These are phyloP conservation scores for Mrakia gelida DNA, from an alignment of 768 basidiomycete genomes.

Conservation along the genomic window DNA sequence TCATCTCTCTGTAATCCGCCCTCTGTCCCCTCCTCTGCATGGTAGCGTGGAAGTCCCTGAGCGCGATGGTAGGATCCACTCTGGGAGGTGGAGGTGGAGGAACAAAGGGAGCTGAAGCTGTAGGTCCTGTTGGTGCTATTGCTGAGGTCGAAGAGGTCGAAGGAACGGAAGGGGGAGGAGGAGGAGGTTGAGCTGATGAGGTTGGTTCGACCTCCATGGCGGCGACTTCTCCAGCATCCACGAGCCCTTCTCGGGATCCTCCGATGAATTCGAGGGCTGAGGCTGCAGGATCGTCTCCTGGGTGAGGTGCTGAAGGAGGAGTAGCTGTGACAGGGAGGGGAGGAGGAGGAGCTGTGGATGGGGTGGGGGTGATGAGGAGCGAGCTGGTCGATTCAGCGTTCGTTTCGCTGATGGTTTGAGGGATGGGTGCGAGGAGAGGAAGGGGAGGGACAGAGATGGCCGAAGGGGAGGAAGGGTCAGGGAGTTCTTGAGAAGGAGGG, in stretches of 20 bases:
- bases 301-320: slow-evolving; percentile 1
- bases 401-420: background rate
- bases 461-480: background rate
- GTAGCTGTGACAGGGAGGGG: background rate
- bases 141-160: background rate
- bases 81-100: background rate
- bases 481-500: background rate
- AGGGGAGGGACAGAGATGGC: background rate
- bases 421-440: slow-evolving; percentile 1
- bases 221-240: background rate
- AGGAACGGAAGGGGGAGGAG: background rate
- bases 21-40: background rate
- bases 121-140: background rate
- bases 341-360: slow-evolving; percentile 11
- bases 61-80: background rate
- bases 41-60: background rate
- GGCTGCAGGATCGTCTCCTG: background rate
- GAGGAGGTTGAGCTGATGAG: background rate
- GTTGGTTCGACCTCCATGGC: background rate
- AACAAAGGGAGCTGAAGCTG: background rate
- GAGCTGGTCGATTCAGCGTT: background rate
- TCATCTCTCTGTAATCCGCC: background rate
- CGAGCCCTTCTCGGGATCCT: background rate
- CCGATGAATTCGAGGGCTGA: background rate
- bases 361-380: slow-evolving; percentile 13